Evolutionary conservation across 352 stramenopile species (phyloP), one percentile per base, ranked within the genome.

Genomic region (Pythium graminicola): DNA sequence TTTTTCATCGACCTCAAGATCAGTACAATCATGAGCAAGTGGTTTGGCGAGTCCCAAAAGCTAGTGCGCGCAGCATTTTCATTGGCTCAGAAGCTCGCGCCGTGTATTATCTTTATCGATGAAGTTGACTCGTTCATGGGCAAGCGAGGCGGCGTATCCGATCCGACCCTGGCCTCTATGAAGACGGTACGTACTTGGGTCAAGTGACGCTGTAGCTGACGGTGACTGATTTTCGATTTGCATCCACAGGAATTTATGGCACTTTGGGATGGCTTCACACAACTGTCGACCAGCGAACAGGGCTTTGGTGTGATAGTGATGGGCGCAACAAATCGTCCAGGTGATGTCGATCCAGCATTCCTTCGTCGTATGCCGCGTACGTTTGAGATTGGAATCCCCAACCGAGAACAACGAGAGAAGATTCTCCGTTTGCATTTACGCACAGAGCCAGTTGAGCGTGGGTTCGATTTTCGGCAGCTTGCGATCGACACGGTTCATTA

Each of bases 51-150:
- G 63, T 95, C 76, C 0, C 89, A 98, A 62, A 89, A 69, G 51
- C 97, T 97, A 70, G 46, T 96, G 48, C 85, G 96, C 35, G 98
- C 98, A 70, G 95, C 96, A 8, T 99, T 99, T 57, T 94, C 99
- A 64, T 94, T 99, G 69, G 96, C 97, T 0, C 96, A 99, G 76
- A 99, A 99, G 83, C 99, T 99, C 70, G 94, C 95, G 3, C 97
- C 97, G 19, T 89, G 95, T n/a, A 99, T 99, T 69, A 99, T 99
- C 60, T 99, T 99, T 65, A 99, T 99, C 69, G 97, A 99, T 76
- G 97, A 99, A 58, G 99, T 99, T 61, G 97, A 99, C 68, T 99
- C 95, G 13, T 96, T 96, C 70, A 93, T 96, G 82, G 85, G 86
- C 17, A 89, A 90, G 52, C 78, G 86, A 33, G 73, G 81, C 41